Percentiles rank a stretch among this genome's conserved stretches.
These are phyloP conservation scores for Metschnikowia kofuensis DNA, from an alignment of 805 yeast genomes.

Conservation along the genomic window DNA sequence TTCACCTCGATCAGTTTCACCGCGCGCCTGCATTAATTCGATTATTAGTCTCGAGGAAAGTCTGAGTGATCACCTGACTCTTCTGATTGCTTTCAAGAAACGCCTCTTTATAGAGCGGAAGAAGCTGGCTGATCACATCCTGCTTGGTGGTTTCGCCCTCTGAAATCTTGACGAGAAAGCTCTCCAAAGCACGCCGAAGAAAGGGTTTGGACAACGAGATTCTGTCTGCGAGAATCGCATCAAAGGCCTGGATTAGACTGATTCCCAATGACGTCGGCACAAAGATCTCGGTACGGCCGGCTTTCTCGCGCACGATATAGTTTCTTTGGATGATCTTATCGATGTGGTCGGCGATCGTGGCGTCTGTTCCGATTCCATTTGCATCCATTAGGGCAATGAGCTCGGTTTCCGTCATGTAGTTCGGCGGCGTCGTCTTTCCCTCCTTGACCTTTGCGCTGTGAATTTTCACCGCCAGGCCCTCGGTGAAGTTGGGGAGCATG, in stretches of 20 bases:
- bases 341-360: constrained; percentile 97
- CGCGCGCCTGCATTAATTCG: neutral
- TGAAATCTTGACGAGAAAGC: constrained; percentile 61
- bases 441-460: constrained; percentile 56
- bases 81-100: constrained; percentile 29
- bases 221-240: constrained; percentile 67
- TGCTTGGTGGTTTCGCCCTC: constrained; percentile 54
- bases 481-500: constrained; percentile 59
- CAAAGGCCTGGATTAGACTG: constrained; percentile 86
- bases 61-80: constrained; percentile 16
- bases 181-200: constrained; percentile 73
- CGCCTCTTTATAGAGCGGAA: constrained; percentile 60
- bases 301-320: constrained; percentile 52
- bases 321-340: constrained; percentile 69
- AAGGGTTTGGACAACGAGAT: constrained; percentile 84
- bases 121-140: constrained; percentile 53
- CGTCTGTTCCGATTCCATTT: constrained; percentile 98
- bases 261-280: constrained; percentile 83
- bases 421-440: constrained; percentile 82
- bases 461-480: constrained; percentile 58
- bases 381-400: constrained; percentile 91
- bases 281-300: constrained; percentile 42
- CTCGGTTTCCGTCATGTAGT: constrained; percentile 86
- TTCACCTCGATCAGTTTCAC: neutral
- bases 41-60: constrained; percentile 15